Evolutionary conservation across 2,329 filamentous ascomycete species (phyloP), one percentile per base, ranked within the genome.

Genomic region (Calonectria hongkongensis): DNA sequence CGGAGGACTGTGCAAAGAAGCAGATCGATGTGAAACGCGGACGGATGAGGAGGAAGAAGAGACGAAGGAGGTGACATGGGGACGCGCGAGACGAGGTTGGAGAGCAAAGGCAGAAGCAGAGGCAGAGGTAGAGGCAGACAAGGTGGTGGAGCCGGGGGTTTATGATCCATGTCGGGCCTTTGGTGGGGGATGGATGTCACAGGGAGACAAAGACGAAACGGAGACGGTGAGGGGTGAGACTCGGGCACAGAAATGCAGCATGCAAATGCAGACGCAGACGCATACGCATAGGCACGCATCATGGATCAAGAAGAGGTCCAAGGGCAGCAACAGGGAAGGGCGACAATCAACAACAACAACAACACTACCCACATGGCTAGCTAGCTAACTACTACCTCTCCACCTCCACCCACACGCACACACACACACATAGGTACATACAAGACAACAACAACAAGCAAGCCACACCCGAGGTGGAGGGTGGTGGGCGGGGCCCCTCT

Each of bases 131-230:
- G 65, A 41, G 30, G 65, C 33, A 36, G 33, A 36, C 33, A 28
- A 47, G 41, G 73, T 74, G 78, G 78, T 78, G 76, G 78, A 77
- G 78, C 71, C 74, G 72, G 58, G 54, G 74, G 75, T 79, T 79
- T 78, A 79, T 79, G 78, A 75, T 64, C 60, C 58, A 66, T 76
- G 75, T 73, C 70, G 75, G 69, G 67, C 50, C 51, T 62, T 60
- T 51, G 60, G 72, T 74, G 72, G 73, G 74, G 72, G 73, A 58
- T 39, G 68, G 69, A 72, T 67, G 70, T 76, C 66, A 74, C 65
- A 73, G 73, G 66, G 60, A 64, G 74, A 70, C 65, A 74, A 78
- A 65, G 25, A 70, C 70, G 69, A 77, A 69, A 69, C 60, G 75
- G 73, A 71, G 74, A 66, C 75, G 74, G 71, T 75, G 68, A 75